These are phyloP conservation scores for Jacaranda mimosifolia DNA, from an alignment of 257 asterid species.

Conservation along the genomic window DNA sequence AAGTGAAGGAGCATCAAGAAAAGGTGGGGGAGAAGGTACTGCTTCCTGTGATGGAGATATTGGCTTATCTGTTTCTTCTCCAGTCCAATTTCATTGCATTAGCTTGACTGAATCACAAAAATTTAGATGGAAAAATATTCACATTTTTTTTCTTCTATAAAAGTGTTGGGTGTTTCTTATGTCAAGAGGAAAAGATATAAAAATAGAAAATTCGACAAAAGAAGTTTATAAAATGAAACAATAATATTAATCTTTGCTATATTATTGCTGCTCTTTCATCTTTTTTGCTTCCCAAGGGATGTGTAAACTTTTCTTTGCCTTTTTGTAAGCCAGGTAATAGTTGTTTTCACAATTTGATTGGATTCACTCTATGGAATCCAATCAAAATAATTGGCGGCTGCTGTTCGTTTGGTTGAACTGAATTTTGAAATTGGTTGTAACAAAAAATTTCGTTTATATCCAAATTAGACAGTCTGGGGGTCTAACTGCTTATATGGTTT, in stretches of 20 bases:
- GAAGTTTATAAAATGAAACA: neutral
- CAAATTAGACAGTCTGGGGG: too few species aligned
- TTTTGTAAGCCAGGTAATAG: neutral
- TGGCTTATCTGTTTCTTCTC: constrained; percentile 2
- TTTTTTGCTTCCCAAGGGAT: neutral
- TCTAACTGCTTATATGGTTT: too few species aligned
- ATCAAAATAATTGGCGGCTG: too few species aligned
- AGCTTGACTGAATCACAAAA: neutral
- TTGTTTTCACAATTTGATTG: too few species aligned
- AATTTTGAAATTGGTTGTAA: too few species aligned
- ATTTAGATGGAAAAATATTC: neutral
- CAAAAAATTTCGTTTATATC: too few species aligned
- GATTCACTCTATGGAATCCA: too few species aligned
- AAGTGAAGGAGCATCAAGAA: constrained; percentile 82
- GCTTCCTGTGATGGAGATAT: constrained; percentile 21
- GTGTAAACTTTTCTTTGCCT: neutral
- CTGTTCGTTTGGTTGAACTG: too few species aligned
- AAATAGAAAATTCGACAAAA: constrained; percentile 2
- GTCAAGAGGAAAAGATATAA: constrained; percentile 5
- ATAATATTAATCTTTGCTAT: neutral
- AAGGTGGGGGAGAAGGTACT: constrained; percentile 82
- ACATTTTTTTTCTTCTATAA: neutral
- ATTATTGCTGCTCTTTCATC: neutral
- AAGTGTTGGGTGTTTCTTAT: neutral
- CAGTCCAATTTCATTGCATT: constrained; percentile 6